Percentiles rank a stretch among this genome's conserved stretches.
These are phyloP conservation scores for Aphanocladium album DNA, from an alignment of 2,329 filamentous ascomycete species.

Conservation along the genomic window DNA sequence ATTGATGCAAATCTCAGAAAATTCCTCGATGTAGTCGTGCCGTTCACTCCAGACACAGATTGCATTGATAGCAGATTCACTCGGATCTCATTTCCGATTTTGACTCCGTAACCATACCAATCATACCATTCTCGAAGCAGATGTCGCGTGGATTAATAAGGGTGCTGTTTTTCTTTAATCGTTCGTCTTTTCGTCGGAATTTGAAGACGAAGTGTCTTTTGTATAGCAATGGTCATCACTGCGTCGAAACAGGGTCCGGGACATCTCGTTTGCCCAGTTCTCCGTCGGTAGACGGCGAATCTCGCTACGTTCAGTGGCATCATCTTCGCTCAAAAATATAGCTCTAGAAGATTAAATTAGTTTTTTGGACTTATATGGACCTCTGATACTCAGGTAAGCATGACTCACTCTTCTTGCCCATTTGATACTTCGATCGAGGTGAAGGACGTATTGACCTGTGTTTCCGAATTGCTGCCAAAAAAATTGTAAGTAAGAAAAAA, in stretches of 20 bases:
- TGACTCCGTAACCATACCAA: no score
- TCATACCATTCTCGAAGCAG: no score
- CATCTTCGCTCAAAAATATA: background rate
- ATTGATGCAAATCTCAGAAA: no score
- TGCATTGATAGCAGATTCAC: no score
- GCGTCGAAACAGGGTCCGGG: background rate
- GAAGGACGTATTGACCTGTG: background rate
- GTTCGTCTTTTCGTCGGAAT: background rate
- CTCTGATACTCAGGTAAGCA: background rate
- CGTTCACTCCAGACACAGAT: no score
- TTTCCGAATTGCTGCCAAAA: background rate
- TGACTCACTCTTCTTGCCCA: background rate
- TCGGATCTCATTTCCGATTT: no score
- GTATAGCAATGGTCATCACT: background rate
- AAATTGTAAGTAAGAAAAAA: background rate
- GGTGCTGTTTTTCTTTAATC: background rate
- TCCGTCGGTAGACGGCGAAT: background rate
- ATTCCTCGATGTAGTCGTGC: no score
- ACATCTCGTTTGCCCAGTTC: background rate
- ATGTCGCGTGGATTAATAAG: no score
- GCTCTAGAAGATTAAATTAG: background rate
- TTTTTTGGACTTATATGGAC: background rate
- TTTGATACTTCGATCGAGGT: background rate
- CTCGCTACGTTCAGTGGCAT: background rate
- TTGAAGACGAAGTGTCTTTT: background rate